Base-by-base conservation (phyloP, 179 eudicot genomes). In the Vitellaria paradoxa region DNA sequence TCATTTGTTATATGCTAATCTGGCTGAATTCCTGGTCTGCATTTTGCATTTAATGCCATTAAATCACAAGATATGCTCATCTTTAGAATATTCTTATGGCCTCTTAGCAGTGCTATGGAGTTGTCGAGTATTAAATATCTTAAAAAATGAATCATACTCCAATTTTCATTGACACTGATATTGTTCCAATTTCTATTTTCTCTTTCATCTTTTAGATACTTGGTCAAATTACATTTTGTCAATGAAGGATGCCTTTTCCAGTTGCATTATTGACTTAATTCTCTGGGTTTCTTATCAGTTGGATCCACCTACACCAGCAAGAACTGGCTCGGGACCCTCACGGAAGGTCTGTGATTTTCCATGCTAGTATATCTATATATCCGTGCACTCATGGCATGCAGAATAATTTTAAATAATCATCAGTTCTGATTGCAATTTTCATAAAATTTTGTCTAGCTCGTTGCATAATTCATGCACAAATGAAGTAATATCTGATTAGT, bases 301-400 rank as follows among this genome's bases (percentile, higher is more conserved):
- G 82, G 83, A 86, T 81, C 85, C 89, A 76, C 87, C 94, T 72
- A 76, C 86, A 68, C 89, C 89, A 47, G 79, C 90, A 68, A 84
- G 89, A 80, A 77, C 93, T 81, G 90, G 98, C 72, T 94, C 96
- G 78, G 98, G 96, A 81, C 87, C 91, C 56, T 89, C 98, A 40
- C 81, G 98, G 69, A 94, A 94, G 98, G 98, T 94, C 76, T 59
- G 73, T 64, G 7, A 12, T 13, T 68, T 17, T 42, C 20, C 40
- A 12, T 47, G 50, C 13, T 75, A 17, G 26, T 63, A 46, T 62
- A 9, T 15, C 21, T 57, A 45, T 46, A 6, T 42, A 45, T 59
- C 18, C 0, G n/a, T 61, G 55, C 40, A 42, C 55, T 59, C 23
- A 49, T 61, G 55, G 52, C 15, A 73, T 17, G 61, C 24, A 21